These are phyloP conservation scores for Wickerhamomyces bovis DNA, from an alignment of 805 yeast genomes.

Conservation along the genomic window DNA sequence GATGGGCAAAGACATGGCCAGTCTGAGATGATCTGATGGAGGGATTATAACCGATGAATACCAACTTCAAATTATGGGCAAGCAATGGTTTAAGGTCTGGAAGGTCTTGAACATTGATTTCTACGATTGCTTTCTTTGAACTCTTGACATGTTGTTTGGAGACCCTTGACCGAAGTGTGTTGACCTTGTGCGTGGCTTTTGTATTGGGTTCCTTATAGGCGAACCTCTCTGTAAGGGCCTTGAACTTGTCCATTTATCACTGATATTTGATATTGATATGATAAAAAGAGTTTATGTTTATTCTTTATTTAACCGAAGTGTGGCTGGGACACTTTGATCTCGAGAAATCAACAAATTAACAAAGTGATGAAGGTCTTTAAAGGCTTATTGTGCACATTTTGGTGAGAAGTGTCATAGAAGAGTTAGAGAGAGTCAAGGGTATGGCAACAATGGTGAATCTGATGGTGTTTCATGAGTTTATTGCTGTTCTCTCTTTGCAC, in stretches of 20 bases:
- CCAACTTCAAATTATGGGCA: conserved; percentile 27
- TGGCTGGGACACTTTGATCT: no score
- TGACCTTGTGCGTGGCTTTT: not conserved
- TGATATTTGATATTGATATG: not conserved
- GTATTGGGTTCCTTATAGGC: not conserved
- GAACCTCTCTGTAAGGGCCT: not conserved
- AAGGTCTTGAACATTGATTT: not conserved
- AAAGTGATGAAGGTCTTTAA: no score
- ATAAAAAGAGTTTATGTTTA: no score
- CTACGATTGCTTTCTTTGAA: not conserved
- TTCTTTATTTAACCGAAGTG: no score
- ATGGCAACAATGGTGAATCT: no score
- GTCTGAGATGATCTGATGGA: conserved; percentile 52
- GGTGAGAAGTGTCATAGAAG: no score
- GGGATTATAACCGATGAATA: conserved; percentile 72
- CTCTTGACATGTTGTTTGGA: not conserved
- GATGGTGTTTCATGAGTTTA: not conserved
- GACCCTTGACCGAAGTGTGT: not conserved
- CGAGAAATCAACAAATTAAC: no score
- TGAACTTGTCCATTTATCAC: not conserved
- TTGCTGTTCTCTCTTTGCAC: not conserved
- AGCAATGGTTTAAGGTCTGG: conserved; percentile 17
- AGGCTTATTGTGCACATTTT: no score
- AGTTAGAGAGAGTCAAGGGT: no score
- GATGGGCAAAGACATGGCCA: conserved; percentile 74